Conservation (phyloP, 2,329 filamentous ascomycete genomes). For the Cyphellophora europaea region DNA sequence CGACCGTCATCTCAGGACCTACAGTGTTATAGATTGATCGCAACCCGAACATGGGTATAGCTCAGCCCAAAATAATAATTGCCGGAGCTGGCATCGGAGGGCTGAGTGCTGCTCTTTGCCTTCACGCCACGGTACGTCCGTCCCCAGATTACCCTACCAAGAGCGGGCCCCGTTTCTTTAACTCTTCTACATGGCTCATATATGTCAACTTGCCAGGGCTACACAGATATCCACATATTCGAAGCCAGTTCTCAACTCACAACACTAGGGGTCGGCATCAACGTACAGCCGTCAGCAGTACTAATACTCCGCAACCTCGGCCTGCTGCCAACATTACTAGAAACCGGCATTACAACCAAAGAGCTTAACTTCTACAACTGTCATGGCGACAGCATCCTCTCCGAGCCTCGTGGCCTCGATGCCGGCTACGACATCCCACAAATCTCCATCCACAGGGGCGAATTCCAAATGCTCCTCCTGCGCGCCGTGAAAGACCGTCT, state of each 20-base stretch:
- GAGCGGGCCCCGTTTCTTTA: neutral
- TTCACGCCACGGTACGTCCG: neutral
- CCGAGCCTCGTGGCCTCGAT: neutral
- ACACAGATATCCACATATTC: neutral
- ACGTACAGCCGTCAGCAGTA: neutral
- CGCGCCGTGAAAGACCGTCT: neutral
- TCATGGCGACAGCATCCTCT: neutral
- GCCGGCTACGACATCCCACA: neutral
- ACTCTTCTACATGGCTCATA: neutral
- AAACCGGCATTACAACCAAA: neutral
- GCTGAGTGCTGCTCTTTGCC: neutral
- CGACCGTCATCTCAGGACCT: too few relatives aligned
- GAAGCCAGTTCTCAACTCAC: neutral
- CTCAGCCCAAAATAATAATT: neutral
- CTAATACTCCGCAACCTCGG: neutral
- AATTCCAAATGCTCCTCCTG: neutral
- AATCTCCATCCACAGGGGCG: neutral
- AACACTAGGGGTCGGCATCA: neutral
- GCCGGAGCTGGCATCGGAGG: neutral
- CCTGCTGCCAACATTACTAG: neutral
- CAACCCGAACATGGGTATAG: too few relatives aligned
- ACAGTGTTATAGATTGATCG: too few relatives aligned
- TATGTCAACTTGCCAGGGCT: neutral
- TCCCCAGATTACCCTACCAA: neutral
- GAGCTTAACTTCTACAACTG: conserved; percentile 1